phyloP scores from a whole-genome alignment of 2,329 filamentous ascomycete genomes.

The Karstenula rhodostoma region DNA sequence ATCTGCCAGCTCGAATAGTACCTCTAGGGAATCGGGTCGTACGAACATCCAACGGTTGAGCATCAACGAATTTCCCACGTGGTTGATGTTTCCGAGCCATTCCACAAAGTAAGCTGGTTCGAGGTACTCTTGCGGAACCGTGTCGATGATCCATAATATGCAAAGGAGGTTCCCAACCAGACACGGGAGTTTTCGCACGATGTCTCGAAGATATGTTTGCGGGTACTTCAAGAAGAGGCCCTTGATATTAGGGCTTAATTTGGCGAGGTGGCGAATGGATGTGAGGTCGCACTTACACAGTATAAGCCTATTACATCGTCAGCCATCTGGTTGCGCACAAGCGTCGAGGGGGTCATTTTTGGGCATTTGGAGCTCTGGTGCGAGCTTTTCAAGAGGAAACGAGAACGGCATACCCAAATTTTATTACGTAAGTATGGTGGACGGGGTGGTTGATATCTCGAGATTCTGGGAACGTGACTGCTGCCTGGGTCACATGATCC shows the following conservation, averaged over 20 bases:
- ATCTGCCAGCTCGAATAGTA: slow-evolving; percentile 2
- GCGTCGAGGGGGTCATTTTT: background rate
- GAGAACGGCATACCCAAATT: background rate
- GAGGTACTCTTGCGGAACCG: background rate
- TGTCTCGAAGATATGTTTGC: background rate
- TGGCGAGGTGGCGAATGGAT: background rate
- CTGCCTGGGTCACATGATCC: background rate
- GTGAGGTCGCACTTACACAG: slow-evolving; percentile 5
- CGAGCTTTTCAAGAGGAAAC: slow-evolving; percentile 1
- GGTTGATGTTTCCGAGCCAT: background rate
- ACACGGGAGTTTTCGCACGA: background rate
- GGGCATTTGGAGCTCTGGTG: slow-evolving; percentile 4
- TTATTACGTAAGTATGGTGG: background rate
- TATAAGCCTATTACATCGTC: background rate
- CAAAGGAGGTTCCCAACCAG: background rate
- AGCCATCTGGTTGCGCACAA: background rate
- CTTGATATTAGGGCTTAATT: background rate
- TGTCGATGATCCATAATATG: background rate
- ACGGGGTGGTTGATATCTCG: background rate
- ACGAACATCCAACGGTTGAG: background rate
- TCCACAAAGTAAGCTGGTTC: background rate
- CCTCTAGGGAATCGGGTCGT: background rate
- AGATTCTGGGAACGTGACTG: background rate
- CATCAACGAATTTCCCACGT: background rate
- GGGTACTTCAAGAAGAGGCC: background rate